Conservation (phyloP, 2,329 filamentous ascomycete genomes). For the Penicillium fuscoglaucum region DNA sequence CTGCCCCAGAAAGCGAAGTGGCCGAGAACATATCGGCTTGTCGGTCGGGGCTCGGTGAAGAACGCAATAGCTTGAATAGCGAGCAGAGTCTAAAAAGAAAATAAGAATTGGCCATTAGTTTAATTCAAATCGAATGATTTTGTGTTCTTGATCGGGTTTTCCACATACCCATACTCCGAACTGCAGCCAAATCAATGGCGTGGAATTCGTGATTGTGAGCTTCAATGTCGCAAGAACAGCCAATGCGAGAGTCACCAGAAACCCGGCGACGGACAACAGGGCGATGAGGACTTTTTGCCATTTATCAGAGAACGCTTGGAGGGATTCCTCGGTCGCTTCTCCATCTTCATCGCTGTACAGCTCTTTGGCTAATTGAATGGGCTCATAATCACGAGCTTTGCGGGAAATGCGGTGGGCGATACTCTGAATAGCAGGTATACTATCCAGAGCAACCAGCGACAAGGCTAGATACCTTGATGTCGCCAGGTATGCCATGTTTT, state of each 20-base stretch:
- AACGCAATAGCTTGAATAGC: constrained; percentile 37
- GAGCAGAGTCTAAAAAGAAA: constrained; percentile 30
- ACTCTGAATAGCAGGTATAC: constrained; percentile 29
- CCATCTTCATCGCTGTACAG: constrained; percentile 71
- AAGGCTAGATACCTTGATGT: constrained; percentile 28
- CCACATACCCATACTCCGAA: constrained; percentile 63
- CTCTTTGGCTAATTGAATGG: constrained; percentile 30
- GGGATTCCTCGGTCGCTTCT: constrained; percentile 63
- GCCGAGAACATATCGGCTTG: constrained; percentile 34
- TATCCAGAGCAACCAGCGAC: constrained; percentile 24
- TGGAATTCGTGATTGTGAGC: constrained; percentile 29
- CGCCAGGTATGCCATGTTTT: constrained; percentile 27
- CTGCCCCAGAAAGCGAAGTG: constrained; percentile 34
- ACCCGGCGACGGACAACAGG: constrained; percentile 55
- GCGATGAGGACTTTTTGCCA: constrained; percentile 58
- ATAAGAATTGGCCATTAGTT: neutral
- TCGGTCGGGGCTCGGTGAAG: constrained; percentile 36
- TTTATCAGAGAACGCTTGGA: constrained; percentile 62
- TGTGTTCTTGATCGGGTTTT: neutral
- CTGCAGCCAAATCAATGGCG: constrained; percentile 61
- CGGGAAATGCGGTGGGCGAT: constrained; percentile 21
- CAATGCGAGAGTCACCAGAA: constrained; percentile 57
- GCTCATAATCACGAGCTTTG: constrained; percentile 21
- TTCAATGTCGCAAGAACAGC: constrained; percentile 55
- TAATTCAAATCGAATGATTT: neutral